Evolutionary conservation across 306 rosid genomes (phyloP), one percentile per base, ranked within the genome.

Genomic region (Cajanus cajan): DNA sequence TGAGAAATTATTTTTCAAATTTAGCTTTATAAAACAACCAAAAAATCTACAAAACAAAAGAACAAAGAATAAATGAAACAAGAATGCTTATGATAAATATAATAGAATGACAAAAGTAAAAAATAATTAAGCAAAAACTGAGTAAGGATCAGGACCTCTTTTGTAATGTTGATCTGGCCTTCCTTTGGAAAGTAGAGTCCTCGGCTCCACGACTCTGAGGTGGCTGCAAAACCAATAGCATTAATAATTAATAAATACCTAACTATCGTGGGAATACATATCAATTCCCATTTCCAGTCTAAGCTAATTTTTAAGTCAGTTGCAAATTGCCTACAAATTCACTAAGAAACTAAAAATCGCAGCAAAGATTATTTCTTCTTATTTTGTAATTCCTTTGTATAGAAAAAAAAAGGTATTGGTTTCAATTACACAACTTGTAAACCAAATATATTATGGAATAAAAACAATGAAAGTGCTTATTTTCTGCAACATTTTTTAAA

Each of bases 141-240:
- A 36, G 68, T 8, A 54, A 51, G 57, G 54, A 83, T 58, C 25
- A 43, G 68, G 24, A 92, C 98, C 98, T 94, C 98, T 75, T 90
- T 91, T 28, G 87, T 31, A 73, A 85, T 78, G 74, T 83, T 79
- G 39, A 76, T 90, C 74, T 84, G 86, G 77, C 87, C 89, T 73
- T 85, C 90, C 45, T 28, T 82, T 55, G 82, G 85, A 80, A 92
- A 89, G 90, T 86, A 89, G 74, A 95, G 89, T 71, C 93, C 98
- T 31, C 79, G 86, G 68, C 76, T 83, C 98, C 98, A 93, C 0
- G 75, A 80, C 59, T 85, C 83, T 33, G 96, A 89, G 69, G 85
- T 78, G 74, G 93, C 99, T 93, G 93, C 84, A 91, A 73, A 86
- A 61, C 28, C 71, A 87, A 74, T 25, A 33, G 2, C 68, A 62